These are phyloP conservation scores for Fistulifera pelliculosa DNA, from an alignment of 108 stramenopile species.

Conservation along the genomic window DNA sequence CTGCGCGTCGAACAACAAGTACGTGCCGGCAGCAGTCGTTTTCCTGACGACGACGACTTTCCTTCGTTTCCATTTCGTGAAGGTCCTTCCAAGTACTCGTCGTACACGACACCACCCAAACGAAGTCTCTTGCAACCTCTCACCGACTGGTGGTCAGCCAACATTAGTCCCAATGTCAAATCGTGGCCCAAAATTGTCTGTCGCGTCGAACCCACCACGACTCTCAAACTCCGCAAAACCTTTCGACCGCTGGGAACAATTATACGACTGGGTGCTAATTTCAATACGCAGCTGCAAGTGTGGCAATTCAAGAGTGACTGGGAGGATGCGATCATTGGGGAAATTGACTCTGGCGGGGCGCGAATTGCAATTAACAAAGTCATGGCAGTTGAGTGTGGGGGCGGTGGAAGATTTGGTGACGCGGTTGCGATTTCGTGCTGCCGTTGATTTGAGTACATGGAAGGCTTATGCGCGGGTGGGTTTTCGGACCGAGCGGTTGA, in stretches of 20 bases:
- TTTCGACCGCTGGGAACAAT: constrained; percentile 53
- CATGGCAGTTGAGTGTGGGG: constrained; percentile 43
- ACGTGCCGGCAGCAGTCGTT: too few relatives aligned
- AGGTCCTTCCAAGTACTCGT: too few relatives aligned
- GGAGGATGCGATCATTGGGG: constrained; percentile 66
- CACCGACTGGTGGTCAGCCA: constrained; percentile 39
- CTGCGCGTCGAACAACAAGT: too few relatives aligned
- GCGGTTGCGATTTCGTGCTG: constrained; percentile 49
- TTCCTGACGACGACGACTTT: too few relatives aligned
- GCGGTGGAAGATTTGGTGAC: constrained; percentile 58
- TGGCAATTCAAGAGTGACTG: constrained; percentile 63
- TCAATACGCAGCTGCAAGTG: constrained; percentile 59
- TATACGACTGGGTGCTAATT: constrained; percentile 54
- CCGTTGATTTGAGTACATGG: constrained; percentile 54
- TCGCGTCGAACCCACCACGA: constrained; percentile 59
- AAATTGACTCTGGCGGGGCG: constrained; percentile 42
- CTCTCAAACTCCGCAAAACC: constrained; percentile 48
- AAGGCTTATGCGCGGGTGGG: constrained; percentile 53
- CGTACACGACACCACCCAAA: too few relatives aligned
- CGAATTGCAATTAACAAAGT: constrained; percentile 54
- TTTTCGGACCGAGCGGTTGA: constrained; percentile 56
- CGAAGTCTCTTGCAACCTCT: background rate
- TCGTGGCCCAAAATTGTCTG: constrained; percentile 34
- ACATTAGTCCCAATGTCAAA: constrained; percentile 29
- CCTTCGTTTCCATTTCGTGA: too few relatives aligned